Evolutionary conservation across 2,329 filamentous ascomycete species (phyloP), one percentile per base, ranked within the genome.

Genomic region (Colletotrichum tropicale): DNA sequence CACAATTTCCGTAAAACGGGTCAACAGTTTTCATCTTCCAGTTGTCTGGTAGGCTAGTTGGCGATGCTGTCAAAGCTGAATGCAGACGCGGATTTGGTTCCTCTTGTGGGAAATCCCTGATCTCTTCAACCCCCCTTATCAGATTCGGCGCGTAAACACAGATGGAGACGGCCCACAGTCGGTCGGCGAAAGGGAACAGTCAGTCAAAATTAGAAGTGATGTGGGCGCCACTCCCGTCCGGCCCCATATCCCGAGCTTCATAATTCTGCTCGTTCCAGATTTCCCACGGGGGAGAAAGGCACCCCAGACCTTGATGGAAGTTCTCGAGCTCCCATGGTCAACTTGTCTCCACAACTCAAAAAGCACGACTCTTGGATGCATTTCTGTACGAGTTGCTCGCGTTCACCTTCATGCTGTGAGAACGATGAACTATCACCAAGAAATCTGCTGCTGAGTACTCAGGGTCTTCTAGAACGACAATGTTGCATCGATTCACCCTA

Each of bases 191-290:
- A 72, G 26, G 70, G n/a, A 64, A 61, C 24, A 30, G 15, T 26
- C 24, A 9, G 32, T 43, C 52, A 32, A 38, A 30, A 48, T 60
- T 34, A 13, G 13, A 55, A 58, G 26, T 24, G 38, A 34, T 13
- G 21, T 66, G 18, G 32, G 66, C 36, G 62, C 61, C 15, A 36
- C 56, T 71, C 52, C 68, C 61, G 72, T 18, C 38, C 68, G 69
- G 69, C 72, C 72, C 72, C 72, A 67, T 72, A 61, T 72, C 24
- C 72, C 72, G 61, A 28, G 26, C 4, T 62, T 36, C 21, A 34
- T 18, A 65, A 32, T 26, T 34, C 18, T 70, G 30, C 43, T 13
- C 24, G 16, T n/a, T 28, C n/a, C 24, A 26, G 43, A 13, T 48
- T 43, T 34, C 21, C 38, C 36, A 43, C 55, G 28, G 68, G 69